Evolutionary conservation across 164 flowering plant species (phyloP).

Genomic region (Houttuynia cordata): DNA sequence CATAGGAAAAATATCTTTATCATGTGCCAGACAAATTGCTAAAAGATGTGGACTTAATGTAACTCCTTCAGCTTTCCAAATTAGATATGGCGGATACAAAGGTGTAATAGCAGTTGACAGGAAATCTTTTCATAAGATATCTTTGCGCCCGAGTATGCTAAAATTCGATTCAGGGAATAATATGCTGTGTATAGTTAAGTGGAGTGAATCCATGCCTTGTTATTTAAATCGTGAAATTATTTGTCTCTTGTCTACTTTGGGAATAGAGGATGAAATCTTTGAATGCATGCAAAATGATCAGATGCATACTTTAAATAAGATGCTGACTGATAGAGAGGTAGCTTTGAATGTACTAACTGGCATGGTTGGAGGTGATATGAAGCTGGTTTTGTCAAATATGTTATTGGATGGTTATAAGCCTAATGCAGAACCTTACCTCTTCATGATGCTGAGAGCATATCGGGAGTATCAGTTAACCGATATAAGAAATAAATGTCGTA

Average conservation of each 20-base stretch:
- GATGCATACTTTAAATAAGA: constrained; percentile 33
- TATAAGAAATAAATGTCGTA: constrained; percentile 53
- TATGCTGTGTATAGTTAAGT: constrained; percentile 78
- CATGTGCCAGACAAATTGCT: constrained; percentile 67
- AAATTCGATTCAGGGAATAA: constrained; percentile 73
- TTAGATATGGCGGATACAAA: constrained; percentile 94
- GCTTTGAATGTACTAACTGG: constrained; percentile 53
- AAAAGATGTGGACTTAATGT: constrained; percentile 45
- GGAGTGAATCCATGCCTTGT: constrained; percentile 70
- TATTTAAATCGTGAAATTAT: constrained; percentile 82
- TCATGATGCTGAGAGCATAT: constrained; percentile 67
- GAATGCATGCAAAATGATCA: constrained; percentile 49
- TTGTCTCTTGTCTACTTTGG: constrained; percentile 76
- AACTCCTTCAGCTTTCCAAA: constrained; percentile 87
- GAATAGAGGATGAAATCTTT: constrained; percentile 53
- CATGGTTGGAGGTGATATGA: constrained; percentile 26
- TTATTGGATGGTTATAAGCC: constrained; percentile 70
- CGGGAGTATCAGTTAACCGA: constrained; percentile 54
- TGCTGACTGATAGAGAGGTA: constrained; percentile 44
- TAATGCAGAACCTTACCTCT: constrained; percentile 64
- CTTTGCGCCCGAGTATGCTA: constrained; percentile 73
- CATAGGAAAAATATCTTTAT: constrained; percentile 71
- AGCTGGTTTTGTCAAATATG: constrained; percentile 43
- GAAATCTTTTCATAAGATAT: constrained; percentile 63
- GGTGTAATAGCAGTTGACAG: constrained; percentile 89